Conservation (phyloP, 1,284 basidiomycete genomes). For the Fomitopsis schrenkii region DNA sequence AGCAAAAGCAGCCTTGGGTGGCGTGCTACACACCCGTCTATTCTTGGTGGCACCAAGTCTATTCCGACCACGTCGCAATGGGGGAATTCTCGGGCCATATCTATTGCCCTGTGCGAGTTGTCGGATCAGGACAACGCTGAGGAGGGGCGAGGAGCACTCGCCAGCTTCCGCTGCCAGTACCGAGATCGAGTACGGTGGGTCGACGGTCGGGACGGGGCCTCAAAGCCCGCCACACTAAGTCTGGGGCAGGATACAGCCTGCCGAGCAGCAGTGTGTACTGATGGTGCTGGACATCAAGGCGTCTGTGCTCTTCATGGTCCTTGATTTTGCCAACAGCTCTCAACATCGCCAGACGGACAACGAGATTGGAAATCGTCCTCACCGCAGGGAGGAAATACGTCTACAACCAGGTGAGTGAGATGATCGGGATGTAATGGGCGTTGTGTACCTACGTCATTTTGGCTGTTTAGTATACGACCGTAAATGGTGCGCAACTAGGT, state of each 20-base stretch:
- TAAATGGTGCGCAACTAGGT: conserved; percentile 28
- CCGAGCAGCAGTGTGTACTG: conserved; percentile 28
- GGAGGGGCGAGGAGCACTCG: conserved; percentile 9
- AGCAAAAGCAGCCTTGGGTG: background rate
- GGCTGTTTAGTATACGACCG: conserved; percentile 29
- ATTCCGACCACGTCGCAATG: conserved; percentile 32
- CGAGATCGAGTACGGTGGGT: conserved; percentile 30
- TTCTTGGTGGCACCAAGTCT: conserved; percentile 27
- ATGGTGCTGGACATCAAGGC: conserved; percentile 32
- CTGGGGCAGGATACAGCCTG: conserved; percentile 26
- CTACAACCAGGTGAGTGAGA: background rate
- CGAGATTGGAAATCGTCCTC: background rate
- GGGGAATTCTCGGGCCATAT: conserved; percentile 32
- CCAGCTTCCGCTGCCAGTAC: conserved; percentile 34
- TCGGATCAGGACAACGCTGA: background rate
- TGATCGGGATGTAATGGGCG: background rate
- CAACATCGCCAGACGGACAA: background rate
- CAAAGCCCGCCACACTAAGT: conserved; percentile 28
- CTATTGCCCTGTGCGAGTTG: conserved; percentile 25
- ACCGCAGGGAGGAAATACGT: conserved; percentile 9
- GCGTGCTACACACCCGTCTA: conserved; percentile 18
- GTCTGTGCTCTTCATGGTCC: conserved; percentile 32
- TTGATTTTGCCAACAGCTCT: conserved; percentile 9
- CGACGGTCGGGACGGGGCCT: conserved; percentile 22
- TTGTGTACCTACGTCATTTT: conserved; percentile 27